These are phyloP conservation scores for Phytophthora sansomeana DNA, from an alignment of 352 stramenopile species.

Conservation along the genomic window DNA sequence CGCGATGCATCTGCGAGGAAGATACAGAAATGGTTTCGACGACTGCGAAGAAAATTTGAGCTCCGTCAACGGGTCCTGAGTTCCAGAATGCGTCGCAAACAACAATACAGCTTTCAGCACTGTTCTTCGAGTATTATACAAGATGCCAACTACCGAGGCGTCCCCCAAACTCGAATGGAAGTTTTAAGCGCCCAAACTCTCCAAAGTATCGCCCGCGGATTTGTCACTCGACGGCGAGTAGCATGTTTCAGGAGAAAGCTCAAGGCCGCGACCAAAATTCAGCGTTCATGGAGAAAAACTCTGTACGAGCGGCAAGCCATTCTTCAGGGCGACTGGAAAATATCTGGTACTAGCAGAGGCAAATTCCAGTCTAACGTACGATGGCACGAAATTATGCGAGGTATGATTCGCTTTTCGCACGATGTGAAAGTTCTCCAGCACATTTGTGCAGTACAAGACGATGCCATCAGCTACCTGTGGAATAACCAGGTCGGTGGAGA, in stretches of 20 bases:
- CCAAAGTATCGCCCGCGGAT: slow-evolving; percentile 34
- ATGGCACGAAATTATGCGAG: slow-evolving; percentile 15
- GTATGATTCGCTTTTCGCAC: slow-evolving; percentile 23
- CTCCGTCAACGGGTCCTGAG: slow-evolving; percentile 20
- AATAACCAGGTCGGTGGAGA: slow-evolving; percentile 5
- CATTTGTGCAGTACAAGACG: slow-evolving; percentile 55
- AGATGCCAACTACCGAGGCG: slow-evolving; percentile 7
- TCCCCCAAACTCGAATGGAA: slow-evolving; percentile 4
- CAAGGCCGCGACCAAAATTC: slow-evolving; percentile 27
- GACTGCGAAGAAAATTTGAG: slow-evolving; percentile 5
- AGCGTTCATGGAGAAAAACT: slow-evolving; percentile 34
- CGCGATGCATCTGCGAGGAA: slow-evolving; percentile 52
- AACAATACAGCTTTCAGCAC: slow-evolving; percentile 38
- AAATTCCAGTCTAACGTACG: background rate
- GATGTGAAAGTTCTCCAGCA: slow-evolving; percentile 60
- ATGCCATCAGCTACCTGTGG: slow-evolving; percentile 37
- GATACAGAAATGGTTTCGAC: slow-evolving; percentile 53
- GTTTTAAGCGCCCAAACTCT: slow-evolving; percentile 25
- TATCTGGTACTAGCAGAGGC: background rate
- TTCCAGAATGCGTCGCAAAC: slow-evolving; percentile 11
- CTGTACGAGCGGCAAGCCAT: slow-evolving; percentile 8
- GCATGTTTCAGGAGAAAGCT: slow-evolving; percentile 14
- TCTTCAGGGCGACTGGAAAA: slow-evolving; percentile 9
- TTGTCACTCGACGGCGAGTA: slow-evolving; percentile 26
- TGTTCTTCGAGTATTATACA: slow-evolving; percentile 27